A percentile compares a stretch with the other conserved stretches of the same genome.
Conservation (phyloP, 2,329 filamentous ascomycete genomes). For the Apiospora aurea region DNA sequence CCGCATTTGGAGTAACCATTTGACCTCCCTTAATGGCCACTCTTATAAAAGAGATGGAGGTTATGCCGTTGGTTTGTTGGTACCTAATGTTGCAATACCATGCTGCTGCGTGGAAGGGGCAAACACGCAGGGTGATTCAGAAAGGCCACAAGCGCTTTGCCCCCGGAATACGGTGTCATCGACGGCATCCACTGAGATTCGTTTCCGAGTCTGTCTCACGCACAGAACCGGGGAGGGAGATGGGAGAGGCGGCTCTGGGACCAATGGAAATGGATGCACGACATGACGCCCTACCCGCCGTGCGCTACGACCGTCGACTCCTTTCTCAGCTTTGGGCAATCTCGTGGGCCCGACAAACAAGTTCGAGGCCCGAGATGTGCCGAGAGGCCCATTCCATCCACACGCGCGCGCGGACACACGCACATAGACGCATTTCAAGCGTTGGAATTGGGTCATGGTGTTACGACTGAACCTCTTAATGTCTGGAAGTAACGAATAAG, state of each 20-base stretch:
- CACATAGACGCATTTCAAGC: no score
- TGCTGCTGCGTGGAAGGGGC: neutral
- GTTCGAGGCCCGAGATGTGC: no score
- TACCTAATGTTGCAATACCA: neutral
- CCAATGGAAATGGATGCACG: neutral
- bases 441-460: no score
- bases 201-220: neutral
- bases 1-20: neutral
- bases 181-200: neutral
- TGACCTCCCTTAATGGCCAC: neutral
- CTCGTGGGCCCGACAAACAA: no score
- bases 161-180: neutral
- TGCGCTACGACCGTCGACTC: no score
- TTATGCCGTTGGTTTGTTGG: neutral
- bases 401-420: no score
- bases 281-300: neutral
- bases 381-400: no score
- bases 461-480: no score
- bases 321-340: no score
- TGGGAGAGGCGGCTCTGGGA: neutral
- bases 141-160: neutral
- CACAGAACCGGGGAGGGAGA: neutral
- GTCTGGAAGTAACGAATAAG: no score
- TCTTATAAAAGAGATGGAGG: neutral
- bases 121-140: neutral